Conservation (phyloP, 768 basidiomycete species). For the Cystofilobasidium macerans region DNA sequence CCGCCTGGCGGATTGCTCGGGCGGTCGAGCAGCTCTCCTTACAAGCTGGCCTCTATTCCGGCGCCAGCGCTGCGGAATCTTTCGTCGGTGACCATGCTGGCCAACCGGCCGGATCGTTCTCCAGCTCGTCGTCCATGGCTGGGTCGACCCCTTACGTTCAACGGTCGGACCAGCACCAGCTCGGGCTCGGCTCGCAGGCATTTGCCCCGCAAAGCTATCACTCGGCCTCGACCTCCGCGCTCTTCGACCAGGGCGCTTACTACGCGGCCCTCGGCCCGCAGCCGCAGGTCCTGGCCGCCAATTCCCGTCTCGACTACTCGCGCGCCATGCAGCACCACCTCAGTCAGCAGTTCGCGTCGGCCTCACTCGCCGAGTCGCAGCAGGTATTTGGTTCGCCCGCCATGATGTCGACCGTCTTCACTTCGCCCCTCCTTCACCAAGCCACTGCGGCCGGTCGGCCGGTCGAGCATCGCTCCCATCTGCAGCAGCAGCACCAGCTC, state of each 20-base stretch:
- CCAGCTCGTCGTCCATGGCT: too few species aligned
- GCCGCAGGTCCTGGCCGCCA: neutral
- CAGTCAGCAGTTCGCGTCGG: neutral
- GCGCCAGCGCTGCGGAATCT: neutral
- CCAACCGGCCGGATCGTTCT: too few species aligned
- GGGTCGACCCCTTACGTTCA: too few species aligned
- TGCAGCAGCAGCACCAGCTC: too few species aligned
- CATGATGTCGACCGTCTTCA: too few species aligned
- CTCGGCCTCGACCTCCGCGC: neutral
- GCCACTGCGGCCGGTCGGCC: too few species aligned
- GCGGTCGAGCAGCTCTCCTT: neutral
- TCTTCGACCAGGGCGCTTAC: neutral
- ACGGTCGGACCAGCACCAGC: too few species aligned
- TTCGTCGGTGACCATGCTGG: neutral
- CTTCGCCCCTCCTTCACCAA: too few species aligned
- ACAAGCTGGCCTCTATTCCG: neutral
- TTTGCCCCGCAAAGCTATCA: too few species aligned
- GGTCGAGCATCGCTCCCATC: too few species aligned
- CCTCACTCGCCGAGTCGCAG: neutral
- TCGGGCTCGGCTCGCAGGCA: too few species aligned
- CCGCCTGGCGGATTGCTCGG: neutral
- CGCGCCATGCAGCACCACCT: conserved; percentile 3
- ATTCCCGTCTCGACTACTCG: neutral
- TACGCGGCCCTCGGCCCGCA: neutral
- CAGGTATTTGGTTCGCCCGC: too few species aligned